Conservation (phyloP, 306 rosid genomes). For the Castanea sativa region DNA sequence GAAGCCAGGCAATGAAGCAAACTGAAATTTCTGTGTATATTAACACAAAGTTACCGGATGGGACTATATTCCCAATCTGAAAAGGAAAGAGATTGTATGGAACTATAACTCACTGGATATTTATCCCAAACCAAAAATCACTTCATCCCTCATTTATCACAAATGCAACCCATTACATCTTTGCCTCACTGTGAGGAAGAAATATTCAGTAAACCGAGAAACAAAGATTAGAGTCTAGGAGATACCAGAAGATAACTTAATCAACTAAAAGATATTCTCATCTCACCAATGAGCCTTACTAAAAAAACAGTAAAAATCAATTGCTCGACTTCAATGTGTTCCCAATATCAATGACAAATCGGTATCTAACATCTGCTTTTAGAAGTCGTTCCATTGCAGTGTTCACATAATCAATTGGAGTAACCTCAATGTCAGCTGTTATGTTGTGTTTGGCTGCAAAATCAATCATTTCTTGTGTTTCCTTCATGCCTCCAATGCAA, state of each 20-base stretch:
- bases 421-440: not conserved
- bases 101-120: not conserved
- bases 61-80: too few species aligned
- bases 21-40: too few species aligned
- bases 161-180: too few species aligned
- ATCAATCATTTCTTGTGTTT: slow-evolving; percentile 30
- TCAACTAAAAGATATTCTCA: not conserved
- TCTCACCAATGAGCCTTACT: not conserved
- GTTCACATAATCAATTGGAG: slow-evolving; percentile 1
- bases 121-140: not conserved
- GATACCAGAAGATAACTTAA: not conserved
- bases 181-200: too few species aligned
- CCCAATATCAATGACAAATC: slow-evolving; percentile 8
- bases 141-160: too few species aligned
- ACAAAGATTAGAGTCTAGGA: too few species aligned
- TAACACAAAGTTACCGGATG: too few species aligned
- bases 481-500: slow-evolving; percentile 28
- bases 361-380: not conserved
- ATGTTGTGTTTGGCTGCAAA: not conserved
- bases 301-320: not conserved
- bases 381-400: slow-evolving; percentile 10
- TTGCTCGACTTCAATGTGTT: slow-evolving; percentile 14
- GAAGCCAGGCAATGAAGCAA: too few species aligned
- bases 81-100: not conserved
- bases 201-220: not conserved